phyloP scores from a whole-genome alignment of 495 filamentous ascomycete species.

The Aspergillus indologenus region DNA sequence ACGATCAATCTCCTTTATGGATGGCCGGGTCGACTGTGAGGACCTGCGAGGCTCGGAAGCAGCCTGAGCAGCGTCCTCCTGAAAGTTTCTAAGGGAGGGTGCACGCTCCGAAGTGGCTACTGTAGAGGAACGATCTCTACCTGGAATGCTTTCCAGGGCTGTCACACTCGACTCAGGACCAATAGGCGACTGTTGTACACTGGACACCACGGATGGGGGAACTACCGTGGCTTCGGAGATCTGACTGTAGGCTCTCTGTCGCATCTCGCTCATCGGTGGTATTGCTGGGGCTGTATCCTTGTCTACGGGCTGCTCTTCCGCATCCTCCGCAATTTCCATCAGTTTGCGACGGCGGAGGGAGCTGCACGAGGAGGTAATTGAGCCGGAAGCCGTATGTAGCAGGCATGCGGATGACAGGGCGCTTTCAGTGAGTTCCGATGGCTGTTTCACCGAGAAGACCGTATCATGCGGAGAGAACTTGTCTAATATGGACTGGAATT shows the following conservation, averaged over 20 bases:
- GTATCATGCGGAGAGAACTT: conserved; percentile 87
- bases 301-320: conserved; percentile 56
- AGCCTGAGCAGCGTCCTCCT: conserved; percentile 40
- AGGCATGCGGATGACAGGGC: conserved; percentile 85
- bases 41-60: conserved; percentile 47
- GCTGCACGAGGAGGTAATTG: conserved; percentile 80
- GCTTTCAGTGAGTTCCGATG: conserved; percentile 81
- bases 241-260: conserved; percentile 35
- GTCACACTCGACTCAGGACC: conserved; percentile 17
- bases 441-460: conserved; percentile 64
- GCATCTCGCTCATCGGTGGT: conserved; percentile 19
- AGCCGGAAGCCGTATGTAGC: conserved; percentile 83
- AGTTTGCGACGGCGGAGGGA: conserved; percentile 72
- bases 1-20: conserved; percentile 58
- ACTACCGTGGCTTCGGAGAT: conserved; percentile 41
- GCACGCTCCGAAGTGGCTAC: conserved; percentile 17
- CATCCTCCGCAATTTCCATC: conserved; percentile 86
- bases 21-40: conserved; percentile 63
- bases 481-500: conserved; percentile 83
- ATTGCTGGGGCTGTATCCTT: conserved; percentile 48
- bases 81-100: conserved; percentile 27
- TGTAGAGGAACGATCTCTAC: conserved; percentile 20
- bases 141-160: conserved; percentile 20
- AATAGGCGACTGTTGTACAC: conserved; percentile 17
- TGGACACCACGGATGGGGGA: conserved; percentile 25